Evolutionary conservation across 2,329 filamentous ascomycete species (phyloP).

Genomic region (Hypoxylon sp.): DNA sequence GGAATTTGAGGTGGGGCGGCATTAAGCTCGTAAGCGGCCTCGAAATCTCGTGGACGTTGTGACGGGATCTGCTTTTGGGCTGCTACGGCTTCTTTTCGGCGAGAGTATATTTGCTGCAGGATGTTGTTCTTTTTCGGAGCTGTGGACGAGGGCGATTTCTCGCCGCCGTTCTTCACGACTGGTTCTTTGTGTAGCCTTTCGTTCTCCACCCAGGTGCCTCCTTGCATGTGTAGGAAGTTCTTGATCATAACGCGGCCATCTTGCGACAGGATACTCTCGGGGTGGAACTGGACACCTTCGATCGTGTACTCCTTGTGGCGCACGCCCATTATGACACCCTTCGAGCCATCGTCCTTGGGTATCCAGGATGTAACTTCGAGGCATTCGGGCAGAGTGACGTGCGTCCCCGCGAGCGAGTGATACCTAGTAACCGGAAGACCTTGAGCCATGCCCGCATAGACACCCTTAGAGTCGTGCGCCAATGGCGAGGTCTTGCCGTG

Average conservation of each 20-base stretch:
- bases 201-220: slow-evolving; percentile 92
- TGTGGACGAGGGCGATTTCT: slow-evolving; percentile 48
- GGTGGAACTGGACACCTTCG: slow-evolving; percentile 98
- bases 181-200: slow-evolving; percentile 65
- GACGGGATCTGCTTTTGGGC: slow-evolving; percentile 89
- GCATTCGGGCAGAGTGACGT: slow-evolving; percentile 84
- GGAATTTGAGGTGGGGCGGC: slow-evolving; percentile 86
- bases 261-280: slow-evolving; percentile 94
- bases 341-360: slow-evolving; percentile 78
- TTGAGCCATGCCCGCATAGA: slow-evolving; percentile 85
- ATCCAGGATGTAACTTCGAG: slow-evolving; percentile 95
- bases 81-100: slow-evolving; percentile 80
- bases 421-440: slow-evolving; percentile 92
- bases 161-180: slow-evolving; percentile 47
- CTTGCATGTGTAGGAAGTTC: slow-evolving; percentile 90
- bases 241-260: slow-evolving; percentile 89
- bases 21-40: slow-evolving; percentile 87
- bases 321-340: slow-evolving; percentile 95
- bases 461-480: slow-evolving; percentile 90
- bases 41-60: slow-evolving; percentile 83
- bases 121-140: slow-evolving; percentile 81
- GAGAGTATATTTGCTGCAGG: slow-evolving; percentile 88
- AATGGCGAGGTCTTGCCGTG: slow-evolving; percentile 97
- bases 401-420: slow-evolving; percentile 94
- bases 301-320: slow-evolving; percentile 90